Conservation (phyloP, 129 eudicot genomes). For the carrot (Daucus carota) region DNA sequence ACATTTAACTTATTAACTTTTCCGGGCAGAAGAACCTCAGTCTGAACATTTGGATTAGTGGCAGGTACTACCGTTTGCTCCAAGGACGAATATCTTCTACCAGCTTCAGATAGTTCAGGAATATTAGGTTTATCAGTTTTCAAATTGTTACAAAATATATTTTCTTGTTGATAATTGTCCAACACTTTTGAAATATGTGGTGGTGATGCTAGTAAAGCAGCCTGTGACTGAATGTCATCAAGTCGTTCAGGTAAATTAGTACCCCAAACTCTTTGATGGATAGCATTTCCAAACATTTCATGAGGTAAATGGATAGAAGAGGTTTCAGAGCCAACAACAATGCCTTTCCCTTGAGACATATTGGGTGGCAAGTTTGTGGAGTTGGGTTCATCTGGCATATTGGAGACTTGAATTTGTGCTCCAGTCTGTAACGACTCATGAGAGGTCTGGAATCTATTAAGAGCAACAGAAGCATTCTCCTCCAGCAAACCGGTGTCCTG, state of each 20-base stretch:
- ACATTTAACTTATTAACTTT: constrained; percentile 13
- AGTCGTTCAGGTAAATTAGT: constrained; percentile 17
- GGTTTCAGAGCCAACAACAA: constrained; percentile 27
- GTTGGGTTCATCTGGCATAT: constrained; percentile 26
- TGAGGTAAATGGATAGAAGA: constrained; percentile 54
- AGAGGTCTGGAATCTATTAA: constrained; percentile 28
- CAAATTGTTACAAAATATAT: constrained; percentile 3
- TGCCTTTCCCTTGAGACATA: constrained; percentile 25
- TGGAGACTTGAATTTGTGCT: constrained; percentile 40
- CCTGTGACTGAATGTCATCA: constrained; percentile 19
- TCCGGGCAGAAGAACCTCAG: constrained; percentile 16
- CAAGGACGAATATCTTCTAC: constrained; percentile 19
- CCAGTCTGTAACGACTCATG: constrained; percentile 47
- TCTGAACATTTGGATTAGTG: constrained; percentile 10
- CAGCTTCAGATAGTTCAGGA: constrained; percentile 17
- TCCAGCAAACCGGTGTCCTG: constrained; percentile 37
- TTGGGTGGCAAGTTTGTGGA: constrained; percentile 28
- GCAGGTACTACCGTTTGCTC: constrained; percentile 19
- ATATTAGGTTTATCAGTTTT: constrained; percentile 20
- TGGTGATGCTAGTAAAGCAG: constrained; percentile 13
- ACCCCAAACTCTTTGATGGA: constrained; percentile 25
- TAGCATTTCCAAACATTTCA: constrained; percentile 39
- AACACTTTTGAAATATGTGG: constrained; percentile 16
- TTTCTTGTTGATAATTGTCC: constrained; percentile 22
- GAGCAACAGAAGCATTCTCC: constrained; percentile 39